Percentiles rank a stretch among this genome's conserved stretches.
phyloP scores from a whole-genome alignment of 2,329 filamentous ascomycete species.

The Neofusicoccum sp. region DNA sequence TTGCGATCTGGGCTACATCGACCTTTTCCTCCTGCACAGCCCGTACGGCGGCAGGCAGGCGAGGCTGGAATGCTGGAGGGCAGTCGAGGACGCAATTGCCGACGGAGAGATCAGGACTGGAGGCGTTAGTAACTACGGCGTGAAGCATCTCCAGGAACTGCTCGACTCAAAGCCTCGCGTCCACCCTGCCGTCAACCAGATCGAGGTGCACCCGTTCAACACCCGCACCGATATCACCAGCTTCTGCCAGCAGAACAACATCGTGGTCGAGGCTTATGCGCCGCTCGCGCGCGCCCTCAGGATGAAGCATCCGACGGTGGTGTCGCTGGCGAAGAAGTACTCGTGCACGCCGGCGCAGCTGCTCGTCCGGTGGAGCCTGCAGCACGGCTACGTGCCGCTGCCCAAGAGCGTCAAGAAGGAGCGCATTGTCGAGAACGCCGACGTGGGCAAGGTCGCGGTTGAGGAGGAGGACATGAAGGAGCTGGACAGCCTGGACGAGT shows the following conservation, averaged over 20 bases:
- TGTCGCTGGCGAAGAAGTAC: constrained; percentile 65
- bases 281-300: constrained; percentile 70
- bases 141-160: constrained; percentile 71
- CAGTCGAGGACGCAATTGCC: constrained; percentile 71
- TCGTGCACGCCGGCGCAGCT: constrained; percentile 69
- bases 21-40: constrained; percentile 76
- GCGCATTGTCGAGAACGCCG: constrained; percentile 64
- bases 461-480: constrained; percentile 59
- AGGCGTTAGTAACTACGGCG: constrained; percentile 77
- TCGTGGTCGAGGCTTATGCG: constrained; percentile 76
- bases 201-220: constrained; percentile 76
- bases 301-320: constrained; percentile 65
- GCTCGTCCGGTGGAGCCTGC: constrained; percentile 74
- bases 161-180: constrained; percentile 62
- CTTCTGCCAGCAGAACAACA: constrained; percentile 64
- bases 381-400: constrained; percentile 69
- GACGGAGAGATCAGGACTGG: constrained; percentile 69
- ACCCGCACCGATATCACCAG: constrained; percentile 65
- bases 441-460: constrained; percentile 61
- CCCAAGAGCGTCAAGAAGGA: constrained; percentile 68
- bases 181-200: constrained; percentile 70
- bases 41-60: constrained; percentile 71
- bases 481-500: constrained; percentile 68
- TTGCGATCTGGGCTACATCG: constrained; percentile 70
- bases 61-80: constrained; percentile 70